Base-by-base conservation (phyloP, 106 monocot genomes). In the Phalaenopsis equestris region DNA sequence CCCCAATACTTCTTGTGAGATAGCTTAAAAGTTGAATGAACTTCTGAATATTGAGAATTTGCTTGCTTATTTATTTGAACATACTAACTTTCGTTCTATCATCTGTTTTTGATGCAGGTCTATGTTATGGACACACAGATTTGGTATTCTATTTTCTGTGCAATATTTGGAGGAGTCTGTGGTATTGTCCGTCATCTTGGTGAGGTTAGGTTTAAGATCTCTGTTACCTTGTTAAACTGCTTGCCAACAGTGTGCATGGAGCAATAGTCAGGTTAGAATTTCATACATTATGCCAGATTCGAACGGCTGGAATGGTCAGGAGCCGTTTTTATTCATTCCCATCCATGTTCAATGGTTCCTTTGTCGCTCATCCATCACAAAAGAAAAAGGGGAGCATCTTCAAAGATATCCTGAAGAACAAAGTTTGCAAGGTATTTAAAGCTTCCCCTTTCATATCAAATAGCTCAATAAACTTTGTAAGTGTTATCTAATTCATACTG, bases 61-160 rank as follows among this genome's bases (percentile, higher is more conserved):
- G 21, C 77, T 36, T 67, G 14, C 17, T 23, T 77, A 24, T 42
- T 72, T 19, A 47, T 21, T 72, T 49, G 16, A 79, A 24, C 55
- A 68, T 36, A 42, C 24, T 19, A 72, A 42, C 46, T 10, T 14
- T 46, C 5, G 18, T 61, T 12, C 6, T 83, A 7, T 64, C 5
- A 24, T 65, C 79, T 67, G 21, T 18, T 52, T 75, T 81, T 38
- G 39, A 41, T 67, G 79, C 82, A 93, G 93, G 93, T 93, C 5
- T 93, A 93, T 82, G 88, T 90, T 76, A 93, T 93, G 93, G 93
- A 93, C 75, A 90, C 86, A 81, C 90, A 93, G 68, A 93, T 93
- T 82, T 93, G 93, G 93, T 93, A 93, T 85, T 88, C 93, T 37
- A 85, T 93, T 75, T 93, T 88, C 45, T 93, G 88, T 83, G 88